These are phyloP conservation scores for Dujonia santamariae DNA, from an alignment of 1,139 yeast genomes.

Conservation along the genomic window DNA sequence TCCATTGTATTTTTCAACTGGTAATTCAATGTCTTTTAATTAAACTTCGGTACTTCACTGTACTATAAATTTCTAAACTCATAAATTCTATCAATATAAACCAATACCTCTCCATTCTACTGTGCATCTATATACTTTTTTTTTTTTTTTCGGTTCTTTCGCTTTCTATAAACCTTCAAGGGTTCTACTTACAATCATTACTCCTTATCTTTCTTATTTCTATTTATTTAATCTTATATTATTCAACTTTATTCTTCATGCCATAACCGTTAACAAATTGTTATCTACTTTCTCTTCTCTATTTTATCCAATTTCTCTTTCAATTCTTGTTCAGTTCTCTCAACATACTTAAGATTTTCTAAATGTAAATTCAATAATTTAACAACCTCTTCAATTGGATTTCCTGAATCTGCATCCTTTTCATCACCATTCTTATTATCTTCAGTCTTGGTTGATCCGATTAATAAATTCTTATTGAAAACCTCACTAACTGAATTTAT, in stretches of 20 bases:
- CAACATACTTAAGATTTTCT: constrained; percentile 86
- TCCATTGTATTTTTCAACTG: too few species aligned
- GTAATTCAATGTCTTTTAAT: too few species aligned
- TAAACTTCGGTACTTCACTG: too few species aligned
- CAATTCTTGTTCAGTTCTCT: constrained; percentile 63
- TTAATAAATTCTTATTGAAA: constrained; percentile 55
- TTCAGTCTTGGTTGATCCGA: constrained; percentile 13
- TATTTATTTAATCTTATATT: constrained; percentile 4
- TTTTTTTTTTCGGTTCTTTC: too few species aligned
- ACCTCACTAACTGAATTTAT: constrained; percentile 84
- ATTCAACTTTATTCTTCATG: background rate
- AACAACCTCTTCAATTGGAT: constrained; percentile 65
- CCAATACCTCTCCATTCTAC: too few species aligned
- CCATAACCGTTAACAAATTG: background rate
- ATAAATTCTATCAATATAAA: too few species aligned
- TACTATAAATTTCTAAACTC: too few species aligned
- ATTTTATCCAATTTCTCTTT: constrained; percentile 57
- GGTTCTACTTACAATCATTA: too few species aligned
- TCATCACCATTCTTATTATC: constrained; percentile 21
- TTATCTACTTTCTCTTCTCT: constrained; percentile 3
- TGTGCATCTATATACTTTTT: too few species aligned
- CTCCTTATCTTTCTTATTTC: too few species aligned
- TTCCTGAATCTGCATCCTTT: constrained; percentile 25
- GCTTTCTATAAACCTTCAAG: too few species aligned
- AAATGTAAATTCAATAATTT: constrained; percentile 83